phyloP scores from a whole-genome alignment of 345 rosid species.

The Eucalyptus sp. region DNA sequence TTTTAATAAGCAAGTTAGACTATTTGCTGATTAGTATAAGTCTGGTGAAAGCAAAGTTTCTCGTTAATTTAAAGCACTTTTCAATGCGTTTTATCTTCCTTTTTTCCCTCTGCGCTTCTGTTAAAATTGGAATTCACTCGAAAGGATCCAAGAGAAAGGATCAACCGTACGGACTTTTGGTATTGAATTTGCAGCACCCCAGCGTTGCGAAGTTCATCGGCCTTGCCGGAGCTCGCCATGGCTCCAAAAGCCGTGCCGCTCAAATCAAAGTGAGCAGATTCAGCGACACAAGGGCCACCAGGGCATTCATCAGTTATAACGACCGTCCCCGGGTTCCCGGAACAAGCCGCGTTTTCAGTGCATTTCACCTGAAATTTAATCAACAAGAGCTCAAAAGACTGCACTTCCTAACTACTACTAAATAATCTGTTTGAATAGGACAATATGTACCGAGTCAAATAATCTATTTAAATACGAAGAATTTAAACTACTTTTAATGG shows the following conservation, averaged over 20 bases:
- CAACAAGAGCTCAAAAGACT: background rate
- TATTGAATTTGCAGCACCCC: slow-evolving; percentile 39
- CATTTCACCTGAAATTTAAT: slow-evolving; percentile 34
- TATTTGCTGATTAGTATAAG: background rate
- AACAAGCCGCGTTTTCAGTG: slow-evolving; percentile 39
- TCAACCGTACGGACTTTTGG: slow-evolving; percentile 18
- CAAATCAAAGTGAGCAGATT: slow-evolving; percentile 48
- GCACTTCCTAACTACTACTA: too few relatives aligned
- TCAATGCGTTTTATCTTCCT: background rate
- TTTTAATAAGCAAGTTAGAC: background rate
- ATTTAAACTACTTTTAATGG: background rate
- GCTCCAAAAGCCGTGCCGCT: slow-evolving; percentile 72
- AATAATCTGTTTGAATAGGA: background rate
- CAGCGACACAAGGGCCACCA: slow-evolving; percentile 33
- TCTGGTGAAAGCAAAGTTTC: background rate
- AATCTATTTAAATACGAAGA: background rate
- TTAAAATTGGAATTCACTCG: background rate
- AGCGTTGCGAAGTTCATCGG: slow-evolving; percentile 30
- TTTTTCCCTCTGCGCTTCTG: background rate
- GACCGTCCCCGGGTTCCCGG: slow-evolving; percentile 42
- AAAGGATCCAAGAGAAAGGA: background rate
- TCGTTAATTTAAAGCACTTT: background rate
- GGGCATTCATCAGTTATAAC: slow-evolving; percentile 69
- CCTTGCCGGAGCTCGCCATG: slow-evolving; percentile 55
- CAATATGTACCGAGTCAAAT: background rate